Percentiles rank a stretch among this genome's conserved stretches.
Conservation (phyloP, 1,284 basidiomycete species). For the Fomitopsis schrenkii region DNA sequence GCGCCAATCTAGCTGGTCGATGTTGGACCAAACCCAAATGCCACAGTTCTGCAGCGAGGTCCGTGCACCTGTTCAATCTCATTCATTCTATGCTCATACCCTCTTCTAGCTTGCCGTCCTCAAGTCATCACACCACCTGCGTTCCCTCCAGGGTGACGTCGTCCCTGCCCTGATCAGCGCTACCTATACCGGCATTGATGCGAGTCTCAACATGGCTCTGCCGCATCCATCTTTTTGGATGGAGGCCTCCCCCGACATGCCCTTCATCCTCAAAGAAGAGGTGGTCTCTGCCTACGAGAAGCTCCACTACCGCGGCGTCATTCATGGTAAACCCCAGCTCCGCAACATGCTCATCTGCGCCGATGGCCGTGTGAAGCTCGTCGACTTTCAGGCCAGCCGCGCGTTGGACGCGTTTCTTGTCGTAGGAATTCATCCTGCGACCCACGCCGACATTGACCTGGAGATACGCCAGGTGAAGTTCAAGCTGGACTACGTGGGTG, state of each 20-base stretch:
- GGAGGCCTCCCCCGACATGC: conserved; percentile 22
- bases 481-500: conserved; percentile 38
- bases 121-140: conserved; percentile 42
- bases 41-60: conserved; percentile 20
- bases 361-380: conserved; percentile 50
- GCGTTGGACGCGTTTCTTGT: conserved; percentile 33
- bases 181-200: conserved; percentile 32
- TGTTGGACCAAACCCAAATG: conserved; percentile 7
- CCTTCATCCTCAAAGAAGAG: conserved; percentile 17
- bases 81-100: background rate
- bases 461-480: conserved; percentile 56
- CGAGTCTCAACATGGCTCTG: conserved; percentile 34
- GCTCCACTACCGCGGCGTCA: conserved; percentile 16
- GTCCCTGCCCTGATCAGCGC: conserved; percentile 53
- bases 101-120: conserved; percentile 32
- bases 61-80: background rate
- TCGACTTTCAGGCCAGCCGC: conserved; percentile 50
- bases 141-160: conserved; percentile 46
- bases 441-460: conserved; percentile 36
- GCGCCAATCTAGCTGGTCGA: conserved; percentile 14
- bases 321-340: conserved; percentile 19
- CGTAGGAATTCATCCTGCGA: conserved; percentile 34
- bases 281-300: conserved; percentile 14
- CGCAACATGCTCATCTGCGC: conserved; percentile 49
- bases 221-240: conserved; percentile 24